Evolutionary conservation across 2,329 filamentous ascomycete species (phyloP), one percentile per base, ranked within the genome.

Genomic region (Trichoderma koningiopsis): DNA sequence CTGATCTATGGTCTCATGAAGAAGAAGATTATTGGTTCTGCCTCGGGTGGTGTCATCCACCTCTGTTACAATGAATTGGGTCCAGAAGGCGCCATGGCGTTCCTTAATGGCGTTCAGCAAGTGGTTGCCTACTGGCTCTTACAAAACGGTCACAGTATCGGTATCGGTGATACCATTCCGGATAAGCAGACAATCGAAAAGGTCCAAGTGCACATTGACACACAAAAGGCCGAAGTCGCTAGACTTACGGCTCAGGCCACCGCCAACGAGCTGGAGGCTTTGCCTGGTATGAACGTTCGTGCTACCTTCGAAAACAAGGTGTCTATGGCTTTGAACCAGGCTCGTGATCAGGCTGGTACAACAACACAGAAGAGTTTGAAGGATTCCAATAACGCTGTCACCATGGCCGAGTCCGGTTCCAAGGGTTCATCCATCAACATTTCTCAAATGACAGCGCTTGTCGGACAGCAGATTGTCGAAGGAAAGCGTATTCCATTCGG

Each of bases 341-440:
- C 95, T 78, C 95, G 95, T 91, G 96, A 99, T 78, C 92, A 94
- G 80, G 96, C 96, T 77, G 96, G 96, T 90, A 95, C 91, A 27
- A 92, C 90, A 62, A 97, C 96, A 0, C 92, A 96, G 81, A 91
- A 93, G 82, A 94, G 92, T 85, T 83, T 99, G 79, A 97, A 97
- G 83, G 93, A 97, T 81, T 85, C 92, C 76, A 99, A 99, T 86
- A 97, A 98, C 76, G 95, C 95, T 62, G 93, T 97, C 67, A 93
- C 94, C 77, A 99, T 98, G 92, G 94, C 96, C 71, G 89, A 91
- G 65, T 97, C 96, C 70, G 96, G 96, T 76, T 99, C 96, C 74
- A 99, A 99, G 85, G 96, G 96, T 79, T 98, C 96, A 2, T 95
- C 93, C 14, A 98, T 99, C 85, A 99, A 99, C 80, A 98, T 99